Base-by-base conservation (phyloP, 2,329 filamentous ascomycete genomes). In the Fusarium luffae region DNA sequence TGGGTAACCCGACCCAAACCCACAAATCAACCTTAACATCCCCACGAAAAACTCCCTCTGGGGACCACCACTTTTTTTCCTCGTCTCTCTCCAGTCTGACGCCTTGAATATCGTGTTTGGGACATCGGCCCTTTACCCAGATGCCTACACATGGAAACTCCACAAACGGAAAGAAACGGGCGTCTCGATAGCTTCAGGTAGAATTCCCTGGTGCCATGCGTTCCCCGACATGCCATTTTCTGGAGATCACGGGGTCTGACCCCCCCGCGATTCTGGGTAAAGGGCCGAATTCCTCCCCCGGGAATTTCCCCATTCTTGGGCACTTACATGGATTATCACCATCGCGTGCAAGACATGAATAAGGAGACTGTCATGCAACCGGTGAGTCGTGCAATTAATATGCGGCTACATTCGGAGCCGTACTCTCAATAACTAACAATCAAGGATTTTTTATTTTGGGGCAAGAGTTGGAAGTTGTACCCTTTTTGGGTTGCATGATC, bases 191-290 rank as follows among this genome's bases (percentile, higher is more conserved):
- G 21, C 47, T 28, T 60, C 40, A 30, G 27, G 34, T 18, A n/a
- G 16, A 37, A 18, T 37, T 37, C 18, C 34, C 16, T 37, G 34
- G 34, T 37, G 34, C 18, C 34, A 34, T 40, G 16, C 10, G 18
- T 30, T 32, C 10, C 34, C 28, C 28, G 30, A 52, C 61, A 59
- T 60, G 54, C 48, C 46, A 37, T 59, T 56, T 21, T 48, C 40
- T 42, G 61, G 25, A 66, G 42, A 61, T 66, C 63, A 66, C 63
- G 61, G 63, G 63, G 58, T 54, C 30, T 48, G 63, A 66, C 63
- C 63, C 63, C 61, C 61, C 61, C 49, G 63, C 63, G 63, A 66
- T 66, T 46, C 61, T 66, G 61, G 63, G 61, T 66, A 66, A 66
- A 66, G 61, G 63, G 12, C 63, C 63, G 63, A 66, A 30, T 66